phyloP scores from a whole-genome alignment of 257 asterid species.

The Solanum okadae region DNA sequence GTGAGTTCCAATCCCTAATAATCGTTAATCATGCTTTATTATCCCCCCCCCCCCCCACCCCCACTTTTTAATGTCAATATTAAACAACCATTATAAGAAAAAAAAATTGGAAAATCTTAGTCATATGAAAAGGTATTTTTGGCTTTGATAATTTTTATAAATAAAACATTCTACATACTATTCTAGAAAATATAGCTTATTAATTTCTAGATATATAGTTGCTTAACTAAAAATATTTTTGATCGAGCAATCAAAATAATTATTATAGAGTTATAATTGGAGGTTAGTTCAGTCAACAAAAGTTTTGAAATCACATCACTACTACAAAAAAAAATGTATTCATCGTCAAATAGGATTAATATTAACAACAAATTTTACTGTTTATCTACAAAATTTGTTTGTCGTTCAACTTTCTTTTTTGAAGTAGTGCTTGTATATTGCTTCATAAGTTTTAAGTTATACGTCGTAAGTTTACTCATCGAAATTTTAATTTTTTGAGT shows the following conservation, averaged over 20 bases:
- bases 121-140: not conserved
- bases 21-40: not conserved
- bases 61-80: not conserved
- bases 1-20: constrained; percentile 1
- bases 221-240: not conserved
- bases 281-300: no score
- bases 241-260: not conserved
- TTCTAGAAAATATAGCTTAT: not conserved
- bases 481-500: not conserved
- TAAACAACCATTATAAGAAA: not conserved
- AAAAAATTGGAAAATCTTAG: not conserved
- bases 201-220: not conserved
- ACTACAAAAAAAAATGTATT: no score
- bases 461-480: fast-evolving
- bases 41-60: no score
- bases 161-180: not conserved
- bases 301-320: no score
- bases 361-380: no score
- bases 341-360: no score
- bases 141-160: not conserved
- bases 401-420: no score
- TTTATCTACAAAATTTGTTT: no score
- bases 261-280: not conserved
- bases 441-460: not conserved
- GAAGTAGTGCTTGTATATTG: no score